Conservation (phyloP, 2,329 filamentous ascomycete genomes). For the Talaromyces sp. region DNA sequence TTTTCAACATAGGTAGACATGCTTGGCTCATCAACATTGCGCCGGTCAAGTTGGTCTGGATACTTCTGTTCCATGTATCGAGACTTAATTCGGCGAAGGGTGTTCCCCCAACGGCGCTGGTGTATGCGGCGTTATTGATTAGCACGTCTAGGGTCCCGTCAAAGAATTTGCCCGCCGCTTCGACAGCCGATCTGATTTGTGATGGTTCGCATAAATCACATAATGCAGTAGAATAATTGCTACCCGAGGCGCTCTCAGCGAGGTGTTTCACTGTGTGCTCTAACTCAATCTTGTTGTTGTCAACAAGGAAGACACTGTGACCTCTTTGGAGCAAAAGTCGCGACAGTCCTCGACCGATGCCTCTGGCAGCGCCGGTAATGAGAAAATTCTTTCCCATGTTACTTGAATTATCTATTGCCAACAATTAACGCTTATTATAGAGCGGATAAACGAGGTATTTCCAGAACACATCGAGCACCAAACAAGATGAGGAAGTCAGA, state of each 20-base stretch:
- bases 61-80: slow-evolving; percentile 14
- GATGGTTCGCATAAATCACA: slow-evolving; percentile 10
- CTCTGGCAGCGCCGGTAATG: slow-evolving; percentile 16
- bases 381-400: slow-evolving; percentile 15
- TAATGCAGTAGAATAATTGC: neutral
- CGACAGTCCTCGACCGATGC: slow-evolving; percentile 15
- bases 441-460: neutral
- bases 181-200: slow-evolving; percentile 1
- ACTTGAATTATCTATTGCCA: neutral
- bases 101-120: neutral
- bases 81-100: slow-evolving; percentile 13
- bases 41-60: slow-evolving; percentile 16
- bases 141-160: slow-evolving; percentile 11
- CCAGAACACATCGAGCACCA: neutral
- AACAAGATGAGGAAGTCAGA: neutral
- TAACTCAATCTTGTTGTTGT: slow-evolving; percentile 12
- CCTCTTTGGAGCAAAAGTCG: slow-evolving; percentile 11
- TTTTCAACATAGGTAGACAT: slow-evolving; percentile 9
- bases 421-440: neutral
- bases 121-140: slow-evolving; percentile 16
- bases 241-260: neutral
- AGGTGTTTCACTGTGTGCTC: slow-evolving; percentile 8
- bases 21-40: slow-evolving; percentile 18
- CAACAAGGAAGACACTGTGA: slow-evolving; percentile 15
- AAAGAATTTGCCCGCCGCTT: slow-evolving; percentile 9